phyloP scores from a whole-genome alignment of 108 stramenopile species.

The Skeletonema tropicum region DNA sequence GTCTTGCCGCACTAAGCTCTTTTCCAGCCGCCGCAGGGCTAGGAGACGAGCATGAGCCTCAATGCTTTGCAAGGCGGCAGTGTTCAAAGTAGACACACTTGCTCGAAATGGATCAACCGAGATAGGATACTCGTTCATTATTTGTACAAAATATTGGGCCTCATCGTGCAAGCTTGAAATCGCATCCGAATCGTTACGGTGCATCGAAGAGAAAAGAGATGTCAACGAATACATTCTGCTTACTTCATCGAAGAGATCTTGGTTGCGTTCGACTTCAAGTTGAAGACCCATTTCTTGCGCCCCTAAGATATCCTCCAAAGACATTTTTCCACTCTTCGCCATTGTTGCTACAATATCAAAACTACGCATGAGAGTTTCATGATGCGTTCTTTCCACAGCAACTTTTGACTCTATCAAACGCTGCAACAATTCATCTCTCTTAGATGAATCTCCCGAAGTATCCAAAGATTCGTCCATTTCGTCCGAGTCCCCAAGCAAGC shows the following conservation, averaged over 20 bases:
- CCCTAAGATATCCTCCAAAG: slow-evolving; percentile 47
- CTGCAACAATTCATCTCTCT: slow-evolving; percentile 15
- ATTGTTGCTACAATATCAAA: slow-evolving; percentile 45
- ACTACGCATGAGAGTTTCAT: slow-evolving; percentile 33
- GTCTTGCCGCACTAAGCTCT: slow-evolving; percentile 7
- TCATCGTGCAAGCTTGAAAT: slow-evolving; percentile 16
- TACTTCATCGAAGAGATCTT: slow-evolving; percentile 18
- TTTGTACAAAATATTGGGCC: slow-evolving; percentile 31
- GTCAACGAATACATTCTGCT: slow-evolving; percentile 34
- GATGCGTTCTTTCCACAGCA: slow-evolving; percentile 11
- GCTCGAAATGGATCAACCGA: slow-evolving; percentile 16
- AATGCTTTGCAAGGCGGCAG: slow-evolving; percentile 19
- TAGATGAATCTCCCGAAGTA: background rate
- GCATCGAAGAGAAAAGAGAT: slow-evolving; percentile 30
- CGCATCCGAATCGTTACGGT: background rate
- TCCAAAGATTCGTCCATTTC: background rate
- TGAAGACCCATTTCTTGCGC: slow-evolving; percentile 35
- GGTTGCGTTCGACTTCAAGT: background rate
- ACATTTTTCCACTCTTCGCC: slow-evolving; percentile 35
- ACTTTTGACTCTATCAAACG: slow-evolving; percentile 30
- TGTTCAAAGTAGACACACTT: slow-evolving; percentile 5
- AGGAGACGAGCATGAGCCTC: slow-evolving; percentile 30
- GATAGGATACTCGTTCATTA: slow-evolving; percentile 45
- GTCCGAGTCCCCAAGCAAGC: slow-evolving; percentile 15
- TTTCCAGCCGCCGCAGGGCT: slow-evolving; percentile 40